Conservation (phyloP, 345 rosid species). For the Eucalyptus pauciflora region DNA sequence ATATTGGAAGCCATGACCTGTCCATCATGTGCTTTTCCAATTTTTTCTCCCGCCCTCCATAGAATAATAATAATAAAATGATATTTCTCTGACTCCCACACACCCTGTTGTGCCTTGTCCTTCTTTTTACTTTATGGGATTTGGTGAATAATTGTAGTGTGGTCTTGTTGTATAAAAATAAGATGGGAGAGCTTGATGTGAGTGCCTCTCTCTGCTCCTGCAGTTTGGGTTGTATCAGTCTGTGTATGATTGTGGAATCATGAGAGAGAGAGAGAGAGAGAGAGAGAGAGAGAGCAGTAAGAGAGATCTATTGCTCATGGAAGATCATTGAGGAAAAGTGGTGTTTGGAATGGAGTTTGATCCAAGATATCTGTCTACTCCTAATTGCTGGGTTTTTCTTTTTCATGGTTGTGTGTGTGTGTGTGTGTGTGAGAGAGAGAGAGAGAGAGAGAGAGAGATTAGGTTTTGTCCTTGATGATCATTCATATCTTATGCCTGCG, state of each 20-base stretch:
- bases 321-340: slow-evolving; percentile 12
- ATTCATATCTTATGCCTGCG: neutral
- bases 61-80: neutral
- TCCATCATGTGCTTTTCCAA: slow-evolving; percentile 34
- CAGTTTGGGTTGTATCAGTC: neutral
- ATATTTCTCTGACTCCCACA: neutral
- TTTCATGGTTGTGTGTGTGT: neutral
- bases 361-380: slow-evolving; percentile 20
- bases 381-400: neutral
- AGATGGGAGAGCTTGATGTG: neutral
- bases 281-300: neutral
- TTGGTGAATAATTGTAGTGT: neutral
- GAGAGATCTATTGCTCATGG: neutral
- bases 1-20: slow-evolving; percentile 29
- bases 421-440: neutral
- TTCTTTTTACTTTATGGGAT: neutral
- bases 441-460: neutral
- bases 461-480: neutral
- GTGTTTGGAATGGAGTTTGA: slow-evolving; percentile 50
- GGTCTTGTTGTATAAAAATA: neutral
- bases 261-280: neutral
- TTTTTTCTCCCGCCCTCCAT: neutral
- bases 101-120: neutral
- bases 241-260: neutral
- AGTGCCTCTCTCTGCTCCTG: neutral